Evolutionary conservation across 2,329 filamentous ascomycete genomes (phyloP).

Genomic region (Botryosphaeria dothidea): DNA sequence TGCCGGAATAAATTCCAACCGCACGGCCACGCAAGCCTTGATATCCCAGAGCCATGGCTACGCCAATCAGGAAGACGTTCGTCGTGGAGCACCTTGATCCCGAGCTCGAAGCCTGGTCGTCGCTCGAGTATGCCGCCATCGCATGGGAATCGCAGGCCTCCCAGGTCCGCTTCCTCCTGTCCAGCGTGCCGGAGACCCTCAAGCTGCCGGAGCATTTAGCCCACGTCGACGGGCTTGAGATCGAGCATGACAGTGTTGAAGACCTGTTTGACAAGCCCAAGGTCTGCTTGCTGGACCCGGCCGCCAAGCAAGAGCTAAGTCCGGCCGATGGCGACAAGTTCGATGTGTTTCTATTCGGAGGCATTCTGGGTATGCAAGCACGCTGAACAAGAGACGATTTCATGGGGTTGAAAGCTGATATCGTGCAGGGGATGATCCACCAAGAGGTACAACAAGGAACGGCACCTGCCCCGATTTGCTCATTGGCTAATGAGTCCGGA

Average conservation of each 20-base stretch:
- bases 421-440: constrained; percentile 80
- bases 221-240: constrained; percentile 62
- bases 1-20: neutral
- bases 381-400: neutral
- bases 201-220: constrained; percentile 60
- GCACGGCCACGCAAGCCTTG: neutral
- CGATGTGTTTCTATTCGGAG: constrained; percentile 92
- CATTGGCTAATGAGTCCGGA: constrained; percentile 25
- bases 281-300: constrained; percentile 87
- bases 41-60: constrained; percentile 4
- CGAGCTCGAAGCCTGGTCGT: constrained; percentile 91
- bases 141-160: constrained; percentile 73
- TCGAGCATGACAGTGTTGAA: constrained; percentile 79
- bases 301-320: constrained; percentile 75
- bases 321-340: constrained; percentile 82
- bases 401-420: constrained; percentile 26
- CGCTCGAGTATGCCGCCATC: constrained; percentile 88
- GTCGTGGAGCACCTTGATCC: constrained; percentile 96
- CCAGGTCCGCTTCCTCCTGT: constrained; percentile 74
- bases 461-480: neutral
- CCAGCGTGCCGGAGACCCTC: constrained; percentile 72
- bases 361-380: constrained; percentile 73
- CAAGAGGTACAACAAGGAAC: constrained; percentile 67
- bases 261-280: constrained; percentile 75
- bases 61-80: constrained; percentile 64